Base-by-base conservation (phyloP, 2,329 filamentous ascomycete genomes). In the Scytalidium lignicola region DNA sequence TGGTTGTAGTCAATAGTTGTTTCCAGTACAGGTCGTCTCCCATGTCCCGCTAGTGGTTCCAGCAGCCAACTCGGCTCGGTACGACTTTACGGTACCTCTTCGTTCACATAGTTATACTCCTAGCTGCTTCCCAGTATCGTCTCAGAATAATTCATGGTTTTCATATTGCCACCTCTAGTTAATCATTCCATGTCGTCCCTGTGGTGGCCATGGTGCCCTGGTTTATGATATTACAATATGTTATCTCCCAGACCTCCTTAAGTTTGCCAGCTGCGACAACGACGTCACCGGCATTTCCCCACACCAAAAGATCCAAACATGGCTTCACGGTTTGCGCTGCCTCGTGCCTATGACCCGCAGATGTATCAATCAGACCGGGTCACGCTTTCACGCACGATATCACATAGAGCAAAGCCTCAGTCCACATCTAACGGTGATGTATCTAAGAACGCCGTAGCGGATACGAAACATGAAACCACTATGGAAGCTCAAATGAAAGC, bases 321-420 rank as follows among this genome's bases (percentile, higher is more conserved):
- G 58, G 51, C 58, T 43, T 52, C 50, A 20, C 51, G 56, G 26
- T 59, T 61, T 49, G 22, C 32, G 42, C 48, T 59, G 15, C 55
- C 58, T 9, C 48, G 50, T 32, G 60, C 53, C 29, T 60, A 60
- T 48, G 61, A 63, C 51, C 60, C 58, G 48, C 59, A 63, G 22
- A 63, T 63, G 56, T 49, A 62, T 46, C 52, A 53, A 47, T 59
- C 63, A 47, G 61, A 64, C 12, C 20, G 50, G 17, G 40, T 61
- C 17, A 62, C 60, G 13, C 56, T 64, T 37, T 56, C 61, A 2
- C 51, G 62, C 22, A 59, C 57, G 5, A 49, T 52, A 28, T 60
- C 62, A 21, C 54, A 57, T 7, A 60, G 40, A 51, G 50, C 47
- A 44, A 49, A 26, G 52, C 18, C 19, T 10, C 23, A 26, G 10